Evolutionary conservation across 441 rosid species (phyloP).

Genomic region (Jatropha podagrica): DNA sequence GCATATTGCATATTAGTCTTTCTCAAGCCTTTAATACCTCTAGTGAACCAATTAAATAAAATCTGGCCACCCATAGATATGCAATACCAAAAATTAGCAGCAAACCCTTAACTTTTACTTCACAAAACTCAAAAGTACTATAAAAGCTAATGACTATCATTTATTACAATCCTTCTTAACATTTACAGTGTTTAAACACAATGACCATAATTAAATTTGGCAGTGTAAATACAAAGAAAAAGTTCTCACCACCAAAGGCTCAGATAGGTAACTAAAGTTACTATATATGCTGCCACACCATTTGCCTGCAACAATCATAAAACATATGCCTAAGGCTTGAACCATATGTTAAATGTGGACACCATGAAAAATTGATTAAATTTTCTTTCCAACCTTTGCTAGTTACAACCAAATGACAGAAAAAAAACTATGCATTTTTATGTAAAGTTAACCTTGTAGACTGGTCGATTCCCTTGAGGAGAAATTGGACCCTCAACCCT

Average conservation of each 20-base stretch:
- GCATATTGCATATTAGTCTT: neutral
- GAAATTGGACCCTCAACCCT: constrained; percentile 87
- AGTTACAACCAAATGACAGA: constrained; percentile 6
- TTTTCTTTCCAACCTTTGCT: neutral
- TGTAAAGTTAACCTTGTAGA: constrained; percentile 67
- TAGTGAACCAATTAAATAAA: neutral
- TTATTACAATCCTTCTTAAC: neutral
- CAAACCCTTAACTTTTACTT: neutral
- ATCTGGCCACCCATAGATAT: neutral
- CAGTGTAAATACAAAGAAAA: neutral
- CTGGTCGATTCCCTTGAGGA: constrained; percentile 80
- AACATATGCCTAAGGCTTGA: constrained; percentile 15
- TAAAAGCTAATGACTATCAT: neutral
- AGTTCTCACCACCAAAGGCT: constrained; percentile 90
- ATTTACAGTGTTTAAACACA: neutral
- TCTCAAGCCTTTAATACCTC: neutral
- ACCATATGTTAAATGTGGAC: neutral
- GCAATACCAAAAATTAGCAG: no score
- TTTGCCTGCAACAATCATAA: constrained; percentile 63
- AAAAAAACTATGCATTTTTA: constrained; percentile 7
- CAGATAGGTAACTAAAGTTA: constrained; percentile 72
- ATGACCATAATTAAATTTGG: neutral
- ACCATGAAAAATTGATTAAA: neutral
- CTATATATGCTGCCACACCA: constrained; percentile 76
- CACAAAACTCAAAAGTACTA: neutral